Evolutionary conservation across 2,329 filamentous ascomycete species (phyloP), one percentile per base, ranked within the genome.

Genomic region (Mycosphaerella sp.): DNA sequence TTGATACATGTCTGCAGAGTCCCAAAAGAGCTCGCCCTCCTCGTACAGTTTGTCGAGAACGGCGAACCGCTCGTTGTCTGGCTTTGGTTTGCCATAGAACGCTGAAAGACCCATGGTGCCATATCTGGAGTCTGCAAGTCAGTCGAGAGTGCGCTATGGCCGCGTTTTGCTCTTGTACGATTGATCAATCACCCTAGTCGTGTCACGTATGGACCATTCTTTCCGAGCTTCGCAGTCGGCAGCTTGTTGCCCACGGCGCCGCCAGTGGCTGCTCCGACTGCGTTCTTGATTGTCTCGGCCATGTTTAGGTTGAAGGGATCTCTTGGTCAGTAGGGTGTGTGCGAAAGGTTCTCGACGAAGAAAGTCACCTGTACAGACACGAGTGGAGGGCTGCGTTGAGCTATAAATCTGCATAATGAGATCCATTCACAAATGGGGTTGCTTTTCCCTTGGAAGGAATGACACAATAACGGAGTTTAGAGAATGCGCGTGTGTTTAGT

Each of bases 1-100:
- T 53, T 56, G 47, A 53, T 68, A 66, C 60, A 68, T 66, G 52
- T 68, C 66, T 5, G 68, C 60, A 21, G 68, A 64, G 55, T 81
- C 78, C 77, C 77, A 80, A 61, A 75, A 74, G 9, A 69, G 71
- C 43, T 73, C 71, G 44, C 79, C 79, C 1, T 74, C 56, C 25
- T 75, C 73, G 64, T 75, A 75, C 2, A 72, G 72, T 10, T 70
- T 70, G 60, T 80, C 76, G 16, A 81, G 72, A 2, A 81, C 58
- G 3, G 70, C 70, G 50, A 80, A 69, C 2, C 75, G 73, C 53
- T 79, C 75, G 17, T 71, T 64, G 27, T 80, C 76, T 2, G 75
- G 70, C 44, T 73, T 75, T 4, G 68, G 60, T n/a, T 59, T 53
- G 44, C 75, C 75, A 55, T 79, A 79, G 62, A 73, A 74, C 41